A percentile compares a stretch with the other conserved stretches of the same genome.
phyloP scores from a whole-genome alignment of 1,284 basidiomycete genomes.

The Blastosporella zonata region DNA sequence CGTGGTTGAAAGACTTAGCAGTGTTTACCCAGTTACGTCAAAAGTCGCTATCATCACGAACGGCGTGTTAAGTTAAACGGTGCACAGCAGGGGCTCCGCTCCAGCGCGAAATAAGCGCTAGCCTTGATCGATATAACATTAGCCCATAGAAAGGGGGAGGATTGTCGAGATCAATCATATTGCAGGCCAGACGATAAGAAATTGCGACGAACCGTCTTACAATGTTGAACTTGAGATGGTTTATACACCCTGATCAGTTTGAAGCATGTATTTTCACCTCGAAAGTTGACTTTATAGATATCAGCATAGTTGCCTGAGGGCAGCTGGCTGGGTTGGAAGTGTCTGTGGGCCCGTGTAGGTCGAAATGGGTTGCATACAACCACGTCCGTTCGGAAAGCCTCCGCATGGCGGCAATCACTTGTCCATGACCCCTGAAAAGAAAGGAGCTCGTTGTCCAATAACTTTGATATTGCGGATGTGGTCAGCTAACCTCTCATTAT shows the following conservation, averaged over 20 bases:
- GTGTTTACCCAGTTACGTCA: no score
- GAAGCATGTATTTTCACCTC: constrained; percentile 5
- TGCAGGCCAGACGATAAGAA: no score
- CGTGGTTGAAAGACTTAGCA: no score
- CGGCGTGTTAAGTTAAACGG: no score
- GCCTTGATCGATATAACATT: no score
- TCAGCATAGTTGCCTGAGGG: constrained; percentile 10
- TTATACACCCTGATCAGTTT: constrained; percentile 12
- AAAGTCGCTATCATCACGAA: no score
- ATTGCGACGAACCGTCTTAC: constrained; percentile 9
- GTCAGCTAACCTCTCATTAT: no score
- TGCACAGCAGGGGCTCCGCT: no score
- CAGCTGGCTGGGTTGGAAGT: background rate
- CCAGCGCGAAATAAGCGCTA: no score
- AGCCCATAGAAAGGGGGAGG: no score
- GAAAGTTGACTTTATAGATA: constrained; percentile 8
- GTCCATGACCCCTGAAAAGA: background rate
- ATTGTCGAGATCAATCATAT: background rate
- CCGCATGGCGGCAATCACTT: constrained; percentile 5
- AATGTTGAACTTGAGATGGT: constrained; percentile 5
- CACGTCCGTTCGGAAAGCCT: background rate
- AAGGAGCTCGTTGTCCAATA: background rate
- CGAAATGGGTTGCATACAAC: background rate
- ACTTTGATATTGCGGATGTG: background rate
- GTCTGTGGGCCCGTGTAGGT: background rate